Evolutionary conservation across 805 yeast genomes (phyloP), one percentile per base, ranked within the genome.

Genomic region (Metschnikowia vanudenii): DNA sequence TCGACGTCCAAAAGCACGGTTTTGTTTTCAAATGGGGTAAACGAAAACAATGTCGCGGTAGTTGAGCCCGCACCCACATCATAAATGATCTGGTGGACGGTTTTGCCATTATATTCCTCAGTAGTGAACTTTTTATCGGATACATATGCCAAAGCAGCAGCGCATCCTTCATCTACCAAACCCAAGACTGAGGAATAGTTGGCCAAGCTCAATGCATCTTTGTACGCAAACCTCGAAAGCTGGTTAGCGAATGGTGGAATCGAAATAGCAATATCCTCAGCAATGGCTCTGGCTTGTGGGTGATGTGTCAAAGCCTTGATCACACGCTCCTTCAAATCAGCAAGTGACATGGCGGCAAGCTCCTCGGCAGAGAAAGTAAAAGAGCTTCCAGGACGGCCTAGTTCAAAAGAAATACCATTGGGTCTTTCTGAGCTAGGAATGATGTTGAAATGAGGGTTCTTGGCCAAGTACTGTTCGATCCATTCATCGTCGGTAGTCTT

Each of bases 51-150:
- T 0, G 98, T 86, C 1, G 96, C 96, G 45, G 84, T 80, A 0
- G 96, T 86, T 0, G 96, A 84, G 1, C 96, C 96, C 4, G 96
- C 92, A 39, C 99, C 99, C 79, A 87, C 79, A 63, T 94, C 99
- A 61, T 84, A 89, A 30, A 94, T 77, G 41, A 89, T 61, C 60
- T 87, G 87, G 58, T 81, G 76, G 55, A 80, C 80, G 46, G 73
- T 76, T 24, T 49, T 54, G 30, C 55, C 65, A 31, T 61, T 55
- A 45, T 59, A 65, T 38, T 68, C 68, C 2, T 73, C 75, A 17
- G 59, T 56, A 3, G 63, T 63, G 6, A 64, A 60, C 30, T 66
- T 64, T 50, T 77, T 77, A 37, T 78, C 75, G 28, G 86, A 74
- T 1, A 88, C 88, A 62, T 81, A 91, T 59, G 89, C 88, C 37